phyloP scores from a whole-genome alignment of 306 rosid genomes.

The Prunus mume region DNA sequence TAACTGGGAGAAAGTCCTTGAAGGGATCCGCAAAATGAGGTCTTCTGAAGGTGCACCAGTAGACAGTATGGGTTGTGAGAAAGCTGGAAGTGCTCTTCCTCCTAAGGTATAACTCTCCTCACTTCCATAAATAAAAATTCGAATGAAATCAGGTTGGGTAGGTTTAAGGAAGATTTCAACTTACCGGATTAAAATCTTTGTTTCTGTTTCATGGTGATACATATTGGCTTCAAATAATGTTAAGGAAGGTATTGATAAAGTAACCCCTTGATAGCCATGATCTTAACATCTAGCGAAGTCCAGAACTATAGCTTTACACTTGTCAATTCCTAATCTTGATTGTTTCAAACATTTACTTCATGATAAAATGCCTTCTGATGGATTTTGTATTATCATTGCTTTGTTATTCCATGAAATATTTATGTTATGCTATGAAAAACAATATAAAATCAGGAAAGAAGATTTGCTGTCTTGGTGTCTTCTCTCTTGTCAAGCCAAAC shows the following conservation, averaged over 20 bases:
- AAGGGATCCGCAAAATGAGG: conserved; percentile 77
- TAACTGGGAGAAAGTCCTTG: conserved; percentile 71
- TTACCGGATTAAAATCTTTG: background rate
- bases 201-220: no score
- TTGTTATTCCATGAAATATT: background rate
- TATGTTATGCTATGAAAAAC: background rate
- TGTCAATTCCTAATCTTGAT: background rate
- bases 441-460: conserved; percentile 59
- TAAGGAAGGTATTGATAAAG: background rate
- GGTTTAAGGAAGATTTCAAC: background rate
- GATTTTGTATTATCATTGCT: background rate
- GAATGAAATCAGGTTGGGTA: background rate
- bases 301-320: background rate
- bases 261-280: background rate
- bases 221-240: background rate
- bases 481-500: conserved; percentile 92
- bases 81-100: conserved; percentile 54
- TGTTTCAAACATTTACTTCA: background rate
- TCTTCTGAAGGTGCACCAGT: conserved; percentile 79
- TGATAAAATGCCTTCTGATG: background rate
- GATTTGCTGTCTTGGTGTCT: conserved; percentile 88
- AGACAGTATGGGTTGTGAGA: conserved; percentile 56
- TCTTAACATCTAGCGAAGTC: background rate
- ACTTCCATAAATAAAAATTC: background rate
- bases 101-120: conserved; percentile 55